These are phyloP conservation scores for Dillenia turbinata DNA, from an alignment of 164 flowering plant genomes.

Conservation along the genomic window DNA sequence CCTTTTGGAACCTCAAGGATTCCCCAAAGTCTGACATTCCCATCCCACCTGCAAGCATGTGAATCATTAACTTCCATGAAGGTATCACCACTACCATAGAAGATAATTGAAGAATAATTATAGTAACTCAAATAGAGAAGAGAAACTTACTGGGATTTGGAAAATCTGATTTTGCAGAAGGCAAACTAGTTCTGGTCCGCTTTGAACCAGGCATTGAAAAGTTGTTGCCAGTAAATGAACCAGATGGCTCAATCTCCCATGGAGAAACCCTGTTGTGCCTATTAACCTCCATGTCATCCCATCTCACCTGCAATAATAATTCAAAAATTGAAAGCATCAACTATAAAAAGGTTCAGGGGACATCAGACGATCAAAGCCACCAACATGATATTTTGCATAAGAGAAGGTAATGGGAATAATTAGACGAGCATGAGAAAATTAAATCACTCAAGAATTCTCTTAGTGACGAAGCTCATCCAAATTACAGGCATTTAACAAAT, in stretches of 20 bases:
- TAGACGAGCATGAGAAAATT: too few relatives aligned
- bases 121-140: neutral
- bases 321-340: neutral
- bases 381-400: too few relatives aligned
- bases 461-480: too few relatives aligned
- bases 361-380: too few relatives aligned
- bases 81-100: neutral
- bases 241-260: slow-evolving; percentile 85
- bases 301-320: slow-evolving; percentile 66
- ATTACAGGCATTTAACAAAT: too few relatives aligned
- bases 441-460: too few relatives aligned
- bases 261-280: slow-evolving; percentile 80
- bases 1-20: slow-evolving; percentile 87
- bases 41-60: slow-evolving; percentile 44
- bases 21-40: slow-evolving; percentile 72
- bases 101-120: neutral
- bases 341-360: neutral
- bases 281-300: slow-evolving; percentile 64
- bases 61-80: neutral
- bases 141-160: slow-evolving; percentile 52
- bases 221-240: slow-evolving; percentile 44
- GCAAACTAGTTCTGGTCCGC: slow-evolving; percentile 54
- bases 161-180: slow-evolving; percentile 47
- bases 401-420: too few relatives aligned
- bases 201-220: slow-evolving; percentile 46